Conservation (phyloP, 2,329 filamentous ascomycete genomes). For the Arthroderma sp. region DNA sequence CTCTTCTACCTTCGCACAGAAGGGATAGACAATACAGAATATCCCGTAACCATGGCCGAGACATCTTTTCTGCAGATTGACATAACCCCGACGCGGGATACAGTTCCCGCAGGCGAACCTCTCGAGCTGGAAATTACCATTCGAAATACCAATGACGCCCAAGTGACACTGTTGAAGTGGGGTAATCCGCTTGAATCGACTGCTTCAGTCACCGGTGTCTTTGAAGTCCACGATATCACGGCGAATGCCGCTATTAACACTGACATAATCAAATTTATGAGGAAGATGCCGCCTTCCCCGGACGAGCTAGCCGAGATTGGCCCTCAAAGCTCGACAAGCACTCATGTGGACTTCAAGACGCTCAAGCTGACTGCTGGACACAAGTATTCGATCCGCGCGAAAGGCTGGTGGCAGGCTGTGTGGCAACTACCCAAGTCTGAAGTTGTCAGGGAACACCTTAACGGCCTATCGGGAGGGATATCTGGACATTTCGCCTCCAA, state of each 20-base stretch:
- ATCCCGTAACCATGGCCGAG: constrained; percentile 3
- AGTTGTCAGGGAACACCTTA: constrained; percentile 15
- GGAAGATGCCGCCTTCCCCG: constrained; percentile 18
- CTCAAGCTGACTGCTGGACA: constrained; percentile 18
- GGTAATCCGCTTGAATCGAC: constrained; percentile 23
- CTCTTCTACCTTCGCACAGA: no score
- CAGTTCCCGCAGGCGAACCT: constrained; percentile 9
- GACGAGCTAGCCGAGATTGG: constrained; percentile 22
- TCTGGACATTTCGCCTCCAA: constrained; percentile 18
- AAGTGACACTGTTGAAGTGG: constrained; percentile 26
- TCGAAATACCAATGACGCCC: constrained; percentile 18
- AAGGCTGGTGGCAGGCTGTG: constrained; percentile 25
- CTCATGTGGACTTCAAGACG: constrained; percentile 16
- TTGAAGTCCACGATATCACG: constrained; percentile 16
- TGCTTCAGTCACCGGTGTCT: constrained; percentile 20
- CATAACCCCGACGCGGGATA: constrained; percentile 11
- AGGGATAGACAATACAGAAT: not conserved
- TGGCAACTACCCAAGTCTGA: constrained; percentile 17
- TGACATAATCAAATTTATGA: constrained; percentile 22
- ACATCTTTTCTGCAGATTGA: constrained; percentile 8
- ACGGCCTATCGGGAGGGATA: constrained; percentile 10
- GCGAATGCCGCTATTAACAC: constrained; percentile 14
- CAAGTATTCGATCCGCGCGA: constrained; percentile 21
- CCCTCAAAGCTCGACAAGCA: constrained; percentile 14
- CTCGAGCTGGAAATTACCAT: constrained; percentile 14